Evolutionary conservation across 768 basidiomycete species (phyloP).

Genomic region (Coprinopsis strossmayeri): DNA sequence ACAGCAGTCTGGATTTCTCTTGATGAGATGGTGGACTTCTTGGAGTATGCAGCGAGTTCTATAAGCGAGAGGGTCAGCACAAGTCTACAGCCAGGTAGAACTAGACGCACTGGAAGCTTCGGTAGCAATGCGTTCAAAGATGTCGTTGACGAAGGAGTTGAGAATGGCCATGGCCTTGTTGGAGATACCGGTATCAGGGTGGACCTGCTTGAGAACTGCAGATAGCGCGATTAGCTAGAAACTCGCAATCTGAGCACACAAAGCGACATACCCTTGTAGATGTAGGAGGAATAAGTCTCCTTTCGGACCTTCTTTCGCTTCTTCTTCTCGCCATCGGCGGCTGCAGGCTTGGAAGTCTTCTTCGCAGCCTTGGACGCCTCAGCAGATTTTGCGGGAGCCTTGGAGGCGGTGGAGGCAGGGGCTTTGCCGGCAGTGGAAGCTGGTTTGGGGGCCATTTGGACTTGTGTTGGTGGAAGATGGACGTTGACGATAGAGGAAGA

Average conservation of each 20-base stretch:
- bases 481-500: constrained; percentile 28
- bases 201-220: constrained; percentile 91
- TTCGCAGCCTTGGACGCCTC: constrained; percentile 69
- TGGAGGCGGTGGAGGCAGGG: constrained; percentile 61
- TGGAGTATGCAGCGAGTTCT: constrained; percentile 97
- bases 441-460: constrained; percentile 72
- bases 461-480: constrained; percentile 4
- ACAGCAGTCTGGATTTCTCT: constrained; percentile 97
- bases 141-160: constrained; percentile 91
- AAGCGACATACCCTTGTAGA: constrained; percentile 71
- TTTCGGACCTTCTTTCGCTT: constrained; percentile 82
- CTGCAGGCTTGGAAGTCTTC: constrained; percentile 57
- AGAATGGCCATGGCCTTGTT: constrained; percentile 94
- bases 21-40: constrained; percentile 99
- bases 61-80: constrained; percentile 10
- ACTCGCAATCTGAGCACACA: neutral
- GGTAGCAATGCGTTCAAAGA: constrained; percentile 87
- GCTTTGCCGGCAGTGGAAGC: constrained; percentile 79
- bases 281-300: constrained; percentile 93
- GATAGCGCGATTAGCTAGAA: constrained; percentile 8
- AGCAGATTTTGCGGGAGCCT: constrained; percentile 65
- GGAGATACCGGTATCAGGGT: constrained; percentile 98
- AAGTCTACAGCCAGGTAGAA: neutral
- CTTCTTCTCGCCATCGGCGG: constrained; percentile 77
- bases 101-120: constrained; percentile 72